phyloP scores from a whole-genome alignment of 2,329 filamentous ascomycete genomes.

The Fusarium sp. region DNA sequence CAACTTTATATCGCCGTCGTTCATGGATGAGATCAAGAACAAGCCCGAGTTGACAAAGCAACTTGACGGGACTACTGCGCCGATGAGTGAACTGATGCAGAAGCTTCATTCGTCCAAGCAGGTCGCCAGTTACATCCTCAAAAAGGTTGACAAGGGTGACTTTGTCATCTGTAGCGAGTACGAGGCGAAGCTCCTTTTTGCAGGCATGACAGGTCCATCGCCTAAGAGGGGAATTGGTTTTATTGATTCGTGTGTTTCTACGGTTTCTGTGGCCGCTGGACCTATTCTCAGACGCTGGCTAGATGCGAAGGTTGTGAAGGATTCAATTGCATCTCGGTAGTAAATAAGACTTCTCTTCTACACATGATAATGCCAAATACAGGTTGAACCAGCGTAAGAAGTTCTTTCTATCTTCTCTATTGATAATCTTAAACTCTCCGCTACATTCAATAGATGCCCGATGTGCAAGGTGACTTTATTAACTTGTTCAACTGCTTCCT shows the following conservation, averaged over 20 bases:
- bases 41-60: conserved; percentile 2
- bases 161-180: conserved; percentile 1
- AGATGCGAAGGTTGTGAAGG: neutral
- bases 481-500: too few relatives aligned
- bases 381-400: too few relatives aligned
- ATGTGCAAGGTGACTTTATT: too few relatives aligned
- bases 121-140: neutral
- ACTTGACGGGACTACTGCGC: neutral
- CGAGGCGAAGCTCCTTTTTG: neutral
- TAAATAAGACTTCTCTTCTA: neutral
- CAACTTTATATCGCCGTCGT: conserved; percentile 5
- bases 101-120: conserved; percentile 5
- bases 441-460: too few relatives aligned
- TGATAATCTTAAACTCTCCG: too few relatives aligned
- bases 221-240: neutral
- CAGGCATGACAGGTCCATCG: neutral
- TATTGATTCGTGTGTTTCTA: neutral
- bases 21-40: neutral
- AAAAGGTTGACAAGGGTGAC: neutral
- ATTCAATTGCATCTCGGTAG: neutral
- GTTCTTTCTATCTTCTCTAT: too few relatives aligned
- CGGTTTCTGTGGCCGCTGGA: neutral
- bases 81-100: neutral
- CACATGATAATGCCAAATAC: too few relatives aligned
- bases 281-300: neutral